Conservation (phyloP, 306 rosid species). For the Heteromeles arbutifolia region DNA sequence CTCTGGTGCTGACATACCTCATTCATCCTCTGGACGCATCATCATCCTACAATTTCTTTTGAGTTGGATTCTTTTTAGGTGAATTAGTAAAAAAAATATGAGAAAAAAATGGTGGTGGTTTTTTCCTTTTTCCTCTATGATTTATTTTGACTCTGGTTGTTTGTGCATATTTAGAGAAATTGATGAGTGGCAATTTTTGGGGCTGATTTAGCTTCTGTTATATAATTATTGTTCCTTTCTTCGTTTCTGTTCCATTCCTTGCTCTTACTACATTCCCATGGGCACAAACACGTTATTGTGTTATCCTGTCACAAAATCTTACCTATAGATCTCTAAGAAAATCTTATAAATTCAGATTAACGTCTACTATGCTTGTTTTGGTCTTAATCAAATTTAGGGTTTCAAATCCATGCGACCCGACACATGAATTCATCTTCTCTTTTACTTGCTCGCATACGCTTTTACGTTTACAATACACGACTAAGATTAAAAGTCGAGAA, state of each 20-base stretch:
- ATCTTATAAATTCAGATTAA: too few species aligned
- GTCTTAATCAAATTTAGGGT: too few species aligned
- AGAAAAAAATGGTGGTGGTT: not conserved
- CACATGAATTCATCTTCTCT: not conserved
- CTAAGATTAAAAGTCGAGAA: not conserved
- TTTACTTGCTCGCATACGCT: too few species aligned
- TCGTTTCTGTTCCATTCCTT: not conserved
- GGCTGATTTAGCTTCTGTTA: not conserved
- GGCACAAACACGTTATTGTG: not conserved
- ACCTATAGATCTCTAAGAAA: too few species aligned
- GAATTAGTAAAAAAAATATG: not conserved
- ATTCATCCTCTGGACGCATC: constrained; percentile 63
- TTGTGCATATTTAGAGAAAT: constrained; percentile 4
- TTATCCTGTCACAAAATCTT: too few species aligned
- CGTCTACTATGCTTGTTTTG: too few species aligned
- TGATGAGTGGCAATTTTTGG: not conserved
- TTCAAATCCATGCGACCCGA: not conserved
- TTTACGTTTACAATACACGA: too few species aligned
- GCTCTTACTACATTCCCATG: not conserved
- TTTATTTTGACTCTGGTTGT: not conserved
- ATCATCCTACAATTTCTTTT: constrained; percentile 35
- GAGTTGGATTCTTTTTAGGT: not conserved
- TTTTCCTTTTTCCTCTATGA: not conserved
- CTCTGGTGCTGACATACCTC: constrained; percentile 73
- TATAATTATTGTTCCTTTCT: not conserved